These are phyloP conservation scores for Rhododendron henanense DNA, from an alignment of 148 eudicot genomes.

Conservation along the genomic window DNA sequence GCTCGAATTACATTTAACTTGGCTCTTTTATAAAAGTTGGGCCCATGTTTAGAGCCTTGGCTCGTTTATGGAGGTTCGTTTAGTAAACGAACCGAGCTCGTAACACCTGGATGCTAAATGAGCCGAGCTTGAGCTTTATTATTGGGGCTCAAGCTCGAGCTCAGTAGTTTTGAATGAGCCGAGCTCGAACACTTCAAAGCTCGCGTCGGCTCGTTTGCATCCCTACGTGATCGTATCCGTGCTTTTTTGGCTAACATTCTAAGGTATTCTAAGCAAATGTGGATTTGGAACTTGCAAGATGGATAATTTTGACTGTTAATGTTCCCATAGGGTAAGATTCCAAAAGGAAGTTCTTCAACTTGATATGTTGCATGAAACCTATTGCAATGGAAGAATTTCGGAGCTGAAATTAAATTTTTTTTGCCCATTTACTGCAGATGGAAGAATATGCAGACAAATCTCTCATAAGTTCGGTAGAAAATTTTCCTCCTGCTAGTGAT, in stretches of 20 bases:
- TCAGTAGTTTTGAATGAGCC: background rate
- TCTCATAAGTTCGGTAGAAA: conserved; percentile 16
- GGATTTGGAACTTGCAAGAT: background rate
- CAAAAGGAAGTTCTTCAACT: background rate
- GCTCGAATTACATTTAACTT: background rate
- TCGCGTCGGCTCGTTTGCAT: background rate
- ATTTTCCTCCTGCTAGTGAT: conserved; percentile 19
- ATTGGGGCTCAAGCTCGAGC: background rate
- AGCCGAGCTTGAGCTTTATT: background rate
- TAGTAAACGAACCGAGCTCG: background rate
- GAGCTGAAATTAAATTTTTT: background rate
- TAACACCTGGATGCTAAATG: background rate
- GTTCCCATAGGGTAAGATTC: background rate
- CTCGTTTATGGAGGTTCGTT: background rate
- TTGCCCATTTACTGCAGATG: conserved; percentile 19
- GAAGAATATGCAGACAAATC: conserved; percentile 22
- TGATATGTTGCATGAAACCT: background rate
- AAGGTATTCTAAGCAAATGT: background rate
- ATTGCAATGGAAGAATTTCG: background rate
- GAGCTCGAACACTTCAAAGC: background rate
- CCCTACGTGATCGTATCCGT: background rate
- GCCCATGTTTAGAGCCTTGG: background rate
- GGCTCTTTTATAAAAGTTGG: background rate
- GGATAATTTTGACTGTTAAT: background rate
- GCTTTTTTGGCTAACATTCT: background rate